phyloP scores from a whole-genome alignment of 2,329 filamentous ascomycete genomes.

The Blumeria graminis region DNA sequence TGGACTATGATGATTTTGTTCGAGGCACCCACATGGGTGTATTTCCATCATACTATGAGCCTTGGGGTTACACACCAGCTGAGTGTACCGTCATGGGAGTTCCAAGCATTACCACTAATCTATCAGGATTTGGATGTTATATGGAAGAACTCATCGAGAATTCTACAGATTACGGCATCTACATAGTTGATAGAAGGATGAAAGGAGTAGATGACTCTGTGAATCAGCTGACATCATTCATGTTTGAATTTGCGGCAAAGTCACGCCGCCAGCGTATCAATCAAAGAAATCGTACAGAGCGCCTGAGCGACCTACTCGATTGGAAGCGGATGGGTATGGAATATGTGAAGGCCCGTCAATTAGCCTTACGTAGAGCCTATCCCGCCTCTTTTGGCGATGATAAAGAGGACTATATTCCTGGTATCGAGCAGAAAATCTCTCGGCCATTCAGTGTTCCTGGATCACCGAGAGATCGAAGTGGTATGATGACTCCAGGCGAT shows the following conservation, averaged over 20 bases:
- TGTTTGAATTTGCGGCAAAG: conserved; percentile 88
- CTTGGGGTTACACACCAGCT: conserved; percentile 95
- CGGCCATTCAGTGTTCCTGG: conserved; percentile 84
- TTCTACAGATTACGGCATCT: conserved; percentile 92
- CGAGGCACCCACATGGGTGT: conserved; percentile 88
- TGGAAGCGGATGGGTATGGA: conserved; percentile 99
- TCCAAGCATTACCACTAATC: conserved; percentile 90
- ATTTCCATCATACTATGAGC: conserved; percentile 96
- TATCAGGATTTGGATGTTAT: conserved; percentile 95
- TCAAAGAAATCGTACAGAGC: conserved; percentile 89
- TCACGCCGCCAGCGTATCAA: conserved; percentile 93
- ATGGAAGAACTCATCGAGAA: conserved; percentile 99
- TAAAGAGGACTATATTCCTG: conserved; percentile 75
- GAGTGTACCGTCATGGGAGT: conserved; percentile 99
- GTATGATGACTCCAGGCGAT: conserved; percentile 98
- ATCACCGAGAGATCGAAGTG: conserved; percentile 68
- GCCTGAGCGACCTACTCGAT: conserved; percentile 80
- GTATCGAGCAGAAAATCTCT: conserved; percentile 84
- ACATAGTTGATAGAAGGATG: conserved; percentile 85
- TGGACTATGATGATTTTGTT: conserved; percentile 98
- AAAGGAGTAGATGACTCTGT: conserved; percentile 96
- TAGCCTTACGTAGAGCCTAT: conserved; percentile 79
- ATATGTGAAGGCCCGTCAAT: conserved; percentile 88
- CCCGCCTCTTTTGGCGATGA: conserved; percentile 60
- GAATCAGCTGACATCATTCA: conserved; percentile 75